Conservation (phyloP, 176 grass and related monocot genomes). For the Carex littledalei region DNA sequence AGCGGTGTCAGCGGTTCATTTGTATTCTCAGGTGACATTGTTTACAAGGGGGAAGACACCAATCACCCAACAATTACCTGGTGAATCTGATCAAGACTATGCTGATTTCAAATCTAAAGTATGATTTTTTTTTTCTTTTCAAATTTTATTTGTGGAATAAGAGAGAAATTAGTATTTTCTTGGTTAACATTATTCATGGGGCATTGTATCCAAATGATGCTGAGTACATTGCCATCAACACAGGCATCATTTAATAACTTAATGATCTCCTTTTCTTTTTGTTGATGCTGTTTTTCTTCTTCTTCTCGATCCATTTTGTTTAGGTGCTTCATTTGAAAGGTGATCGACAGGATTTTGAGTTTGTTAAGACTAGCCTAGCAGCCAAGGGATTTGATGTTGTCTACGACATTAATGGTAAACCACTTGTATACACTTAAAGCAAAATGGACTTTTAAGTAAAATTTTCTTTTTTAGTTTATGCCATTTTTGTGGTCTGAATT, state of each 20-base stretch:
- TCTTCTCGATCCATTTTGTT: background rate
- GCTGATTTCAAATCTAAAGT: slow-evolving; percentile 79
- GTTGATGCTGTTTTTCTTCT: background rate
- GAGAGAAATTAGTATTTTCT: background rate
- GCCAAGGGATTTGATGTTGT: slow-evolving; percentile 77
- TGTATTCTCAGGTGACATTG: slow-evolving; percentile 63
- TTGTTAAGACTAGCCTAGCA: slow-evolving; percentile 76
- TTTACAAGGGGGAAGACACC: slow-evolving; percentile 96
- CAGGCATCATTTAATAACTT: background rate
- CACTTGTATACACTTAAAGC: background rate
- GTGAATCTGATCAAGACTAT: slow-evolving; percentile 79
- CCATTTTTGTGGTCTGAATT: background rate
- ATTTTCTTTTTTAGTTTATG: background rate
- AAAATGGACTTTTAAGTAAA: background rate
- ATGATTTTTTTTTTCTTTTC: background rate
- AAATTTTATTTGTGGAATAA: background rate
- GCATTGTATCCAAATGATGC: background rate
- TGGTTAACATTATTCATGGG: background rate
- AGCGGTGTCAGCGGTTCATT: background rate
- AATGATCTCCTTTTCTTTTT: background rate
- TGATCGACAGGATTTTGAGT: slow-evolving; percentile 84
- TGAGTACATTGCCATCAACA: background rate
- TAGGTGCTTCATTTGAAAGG: slow-evolving; percentile 94
- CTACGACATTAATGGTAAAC: slow-evolving; percentile 90
- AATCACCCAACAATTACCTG: slow-evolving; percentile 81